phyloP scores from a whole-genome alignment of 345 rosid species.

The Bruguiera parviflora region DNA sequence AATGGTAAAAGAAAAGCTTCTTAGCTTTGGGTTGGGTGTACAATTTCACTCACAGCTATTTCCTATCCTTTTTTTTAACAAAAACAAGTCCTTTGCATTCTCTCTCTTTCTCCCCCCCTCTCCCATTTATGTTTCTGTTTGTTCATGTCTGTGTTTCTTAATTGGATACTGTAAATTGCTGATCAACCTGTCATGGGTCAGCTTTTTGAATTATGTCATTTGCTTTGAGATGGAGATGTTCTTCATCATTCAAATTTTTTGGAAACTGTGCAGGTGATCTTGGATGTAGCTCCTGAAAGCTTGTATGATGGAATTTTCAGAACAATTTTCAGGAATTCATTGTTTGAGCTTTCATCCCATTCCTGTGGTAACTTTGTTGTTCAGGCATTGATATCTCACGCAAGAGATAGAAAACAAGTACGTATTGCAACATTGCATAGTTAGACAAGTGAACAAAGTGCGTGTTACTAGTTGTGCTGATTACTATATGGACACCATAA shows the following conservation, averaged over 20 bases:
- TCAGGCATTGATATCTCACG: slow-evolving; percentile 74
- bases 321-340: slow-evolving; percentile 66
- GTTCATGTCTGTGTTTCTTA: not conserved
- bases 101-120: too few relatives aligned
- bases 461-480: not conserved
- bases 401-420: slow-evolving; percentile 74
- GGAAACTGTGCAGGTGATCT: slow-evolving; percentile 65
- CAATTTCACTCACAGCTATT: too few relatives aligned
- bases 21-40: too few relatives aligned
- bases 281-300: slow-evolving; percentile 80
- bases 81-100: too few relatives aligned
- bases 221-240: not conserved
- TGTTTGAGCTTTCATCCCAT: slow-evolving; percentile 71
- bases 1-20: too few relatives aligned
- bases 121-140: too few relatives aligned
- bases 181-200: not conserved
- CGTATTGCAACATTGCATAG: not conserved
- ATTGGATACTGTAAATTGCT: slow-evolving; percentile 2
- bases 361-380: slow-evolving; percentile 89
- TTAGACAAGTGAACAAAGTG: not conserved
- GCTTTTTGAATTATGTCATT: not conserved
- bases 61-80: too few relatives aligned
- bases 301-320: slow-evolving; percentile 63
- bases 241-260: not conserved
- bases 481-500: not conserved